Conservation (phyloP, 2,329 filamentous ascomycete species). For the Verticillium isaacii region DNA sequence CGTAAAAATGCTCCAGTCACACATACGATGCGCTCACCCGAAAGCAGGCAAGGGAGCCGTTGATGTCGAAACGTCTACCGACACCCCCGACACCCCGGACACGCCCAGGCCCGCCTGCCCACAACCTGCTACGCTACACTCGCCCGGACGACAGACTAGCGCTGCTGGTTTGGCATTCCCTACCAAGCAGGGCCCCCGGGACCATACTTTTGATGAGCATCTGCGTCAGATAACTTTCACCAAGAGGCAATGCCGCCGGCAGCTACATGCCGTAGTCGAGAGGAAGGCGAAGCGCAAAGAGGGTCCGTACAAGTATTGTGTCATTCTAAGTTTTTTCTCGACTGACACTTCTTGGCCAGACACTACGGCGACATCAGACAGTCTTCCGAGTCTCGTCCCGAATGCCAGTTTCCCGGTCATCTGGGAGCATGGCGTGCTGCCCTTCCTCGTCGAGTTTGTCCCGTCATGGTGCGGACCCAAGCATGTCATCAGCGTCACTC, state of each 20-base stretch:
- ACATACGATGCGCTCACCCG: constrained; percentile 30
- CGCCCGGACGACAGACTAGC: not conserved
- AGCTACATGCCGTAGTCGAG: constrained; percentile 27
- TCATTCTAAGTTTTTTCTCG: no score
- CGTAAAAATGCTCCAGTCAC: constrained; percentile 27
- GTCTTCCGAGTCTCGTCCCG: constrained; percentile 25
- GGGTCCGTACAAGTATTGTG: constrained; percentile 9
- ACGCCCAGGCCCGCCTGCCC: not conserved
- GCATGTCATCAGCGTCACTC: constrained; percentile 32
- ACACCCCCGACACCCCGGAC: not conserved
- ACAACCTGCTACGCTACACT: constrained; percentile 10
- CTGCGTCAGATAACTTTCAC: constrained; percentile 19
- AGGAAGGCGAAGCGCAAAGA: constrained; percentile 25
- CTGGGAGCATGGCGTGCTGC: constrained; percentile 38
- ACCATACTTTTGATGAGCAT: not conserved
- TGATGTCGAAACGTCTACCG: constrained; percentile 14
- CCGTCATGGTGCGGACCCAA: constrained; percentile 35
- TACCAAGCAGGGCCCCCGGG: not conserved
- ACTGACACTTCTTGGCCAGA: constrained; percentile 9
- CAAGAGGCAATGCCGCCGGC: constrained; percentile 30
- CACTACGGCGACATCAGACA: constrained; percentile 23
- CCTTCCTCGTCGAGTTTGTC: constrained; percentile 35
- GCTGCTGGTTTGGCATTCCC: not conserved
- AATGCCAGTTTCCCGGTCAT: constrained; percentile 31
- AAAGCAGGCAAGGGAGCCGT: constrained; percentile 11